These are phyloP conservation scores for Candida rishiriensis DNA, from an alignment of 805 yeast genomes.

Conservation along the genomic window DNA sequence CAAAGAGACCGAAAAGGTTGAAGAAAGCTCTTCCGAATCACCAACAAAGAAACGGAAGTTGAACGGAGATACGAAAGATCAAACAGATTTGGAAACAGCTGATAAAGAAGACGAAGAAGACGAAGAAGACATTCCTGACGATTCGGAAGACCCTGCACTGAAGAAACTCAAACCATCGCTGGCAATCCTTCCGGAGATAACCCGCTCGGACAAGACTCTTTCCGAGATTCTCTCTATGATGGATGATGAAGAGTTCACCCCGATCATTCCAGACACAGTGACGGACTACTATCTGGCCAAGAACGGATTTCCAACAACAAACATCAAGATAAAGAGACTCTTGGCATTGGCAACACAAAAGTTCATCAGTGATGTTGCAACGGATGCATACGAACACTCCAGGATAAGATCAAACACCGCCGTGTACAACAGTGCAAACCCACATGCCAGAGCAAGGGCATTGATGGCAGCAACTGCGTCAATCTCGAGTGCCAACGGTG, in stretches of 20 bases:
- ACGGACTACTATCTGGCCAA: constrained; percentile 80
- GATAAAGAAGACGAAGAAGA: constrained; percentile 9
- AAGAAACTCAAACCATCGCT: constrained; percentile 25
- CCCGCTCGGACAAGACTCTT: constrained; percentile 75
- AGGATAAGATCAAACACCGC: constrained; percentile 86
- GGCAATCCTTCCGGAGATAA: constrained; percentile 60
- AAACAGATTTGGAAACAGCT: neutral
- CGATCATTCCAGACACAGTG: constrained; percentile 94
- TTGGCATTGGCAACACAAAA: constrained; percentile 95
- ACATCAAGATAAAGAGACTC: constrained; percentile 72
- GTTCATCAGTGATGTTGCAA: constrained; percentile 88
- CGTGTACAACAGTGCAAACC: constrained; percentile 79
- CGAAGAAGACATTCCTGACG: constrained; percentile 13
- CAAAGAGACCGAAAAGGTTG: neutral
- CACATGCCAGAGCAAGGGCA: constrained; percentile 80
- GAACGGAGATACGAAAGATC: constrained; percentile 1
- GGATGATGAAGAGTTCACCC: constrained; percentile 94
- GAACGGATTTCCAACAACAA: constrained; percentile 80
- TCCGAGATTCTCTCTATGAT: constrained; percentile 81
- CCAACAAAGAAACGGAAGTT: constrained; percentile 2
- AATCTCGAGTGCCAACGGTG: constrained; percentile 30
- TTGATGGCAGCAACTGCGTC: constrained; percentile 49
- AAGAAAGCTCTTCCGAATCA: neutral
- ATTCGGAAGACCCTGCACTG: constrained; percentile 23
- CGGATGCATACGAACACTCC: constrained; percentile 94